A percentile compares a stretch with the other conserved stretches of the same genome.
These are phyloP conservation scores for Dioscorea zingiberensis DNA, from an alignment of 106 monocot genomes.

Conservation along the genomic window DNA sequence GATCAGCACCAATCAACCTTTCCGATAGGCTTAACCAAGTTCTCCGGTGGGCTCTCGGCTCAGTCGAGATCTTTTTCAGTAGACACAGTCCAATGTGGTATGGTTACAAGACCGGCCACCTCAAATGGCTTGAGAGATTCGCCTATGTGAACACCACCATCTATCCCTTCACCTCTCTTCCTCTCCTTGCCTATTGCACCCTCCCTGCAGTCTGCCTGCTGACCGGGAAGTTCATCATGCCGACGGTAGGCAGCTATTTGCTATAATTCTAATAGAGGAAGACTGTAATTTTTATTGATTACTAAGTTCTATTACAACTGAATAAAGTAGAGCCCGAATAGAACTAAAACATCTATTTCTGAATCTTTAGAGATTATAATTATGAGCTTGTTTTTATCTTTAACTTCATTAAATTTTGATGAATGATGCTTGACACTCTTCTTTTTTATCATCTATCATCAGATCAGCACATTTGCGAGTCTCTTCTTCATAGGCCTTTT, in stretches of 20 bases:
- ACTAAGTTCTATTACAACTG: no score
- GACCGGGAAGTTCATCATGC: conserved; percentile 93
- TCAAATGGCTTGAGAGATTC: conserved; percentile 93
- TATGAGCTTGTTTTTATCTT: no score
- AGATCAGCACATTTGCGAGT: conserved; percentile 78
- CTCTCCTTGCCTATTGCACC: conserved; percentile 81
- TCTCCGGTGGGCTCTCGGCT: conserved; percentile 93
- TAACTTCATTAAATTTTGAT: no score
- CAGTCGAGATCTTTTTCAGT: conserved; percentile 99
- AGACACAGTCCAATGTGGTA: conserved; percentile 84
- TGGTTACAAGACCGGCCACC: conserved; percentile 78
- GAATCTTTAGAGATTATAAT: no score
- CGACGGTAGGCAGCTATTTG: conserved; percentile 63
- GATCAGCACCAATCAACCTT: conserved; percentile 89
- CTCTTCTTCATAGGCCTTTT: conserved; percentile 77
- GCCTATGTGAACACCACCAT: conserved; percentile 96
- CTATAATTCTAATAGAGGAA: no score
- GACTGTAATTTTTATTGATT: no score
- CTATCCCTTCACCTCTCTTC: conserved; percentile 90
- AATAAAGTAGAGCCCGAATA: no score
- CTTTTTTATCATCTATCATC: no score
- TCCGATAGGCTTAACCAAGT: conserved; percentile 94
- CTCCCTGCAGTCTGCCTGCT: conserved; percentile 83
- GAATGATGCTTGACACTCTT: no score
- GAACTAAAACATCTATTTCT: no score